Evolutionary conservation across 805 yeast species (phyloP).

Genomic region (Torulaspora quercuum): DNA sequence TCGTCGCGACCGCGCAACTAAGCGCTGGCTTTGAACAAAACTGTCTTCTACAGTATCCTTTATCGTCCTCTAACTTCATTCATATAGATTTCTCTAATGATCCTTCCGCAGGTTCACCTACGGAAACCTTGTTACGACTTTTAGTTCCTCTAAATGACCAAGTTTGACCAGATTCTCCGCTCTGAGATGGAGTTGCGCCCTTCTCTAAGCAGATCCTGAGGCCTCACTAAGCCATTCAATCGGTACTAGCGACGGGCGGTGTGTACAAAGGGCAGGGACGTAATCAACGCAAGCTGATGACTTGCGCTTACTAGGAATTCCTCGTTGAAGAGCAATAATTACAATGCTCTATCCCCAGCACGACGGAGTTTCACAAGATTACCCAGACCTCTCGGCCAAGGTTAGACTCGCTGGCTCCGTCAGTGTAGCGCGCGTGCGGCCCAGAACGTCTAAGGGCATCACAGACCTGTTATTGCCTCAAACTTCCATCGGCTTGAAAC

Average conservation of each 20-base stretch:
- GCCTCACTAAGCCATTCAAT: slow-evolving; percentile 45
- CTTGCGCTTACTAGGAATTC: slow-evolving; percentile 47
- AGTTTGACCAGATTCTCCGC: slow-evolving; percentile 41
- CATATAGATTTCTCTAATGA: slow-evolving; percentile 35
- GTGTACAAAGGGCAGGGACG: slow-evolving; percentile 47
- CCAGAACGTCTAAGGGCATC: slow-evolving; percentile 47
- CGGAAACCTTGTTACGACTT: slow-evolving; percentile 45
- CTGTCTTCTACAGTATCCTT: background rate
- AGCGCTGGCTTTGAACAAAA: slow-evolving; percentile 26
- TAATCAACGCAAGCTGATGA: slow-evolving; percentile 45
- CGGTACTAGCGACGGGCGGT: slow-evolving; percentile 45
- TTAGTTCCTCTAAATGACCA: slow-evolving; percentile 45
- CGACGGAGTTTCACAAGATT: slow-evolving; percentile 43
- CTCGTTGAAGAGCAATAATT: slow-evolving; percentile 46
- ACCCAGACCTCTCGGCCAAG: slow-evolving; percentile 42
- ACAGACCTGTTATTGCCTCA: slow-evolving; percentile 47
- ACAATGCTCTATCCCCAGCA: slow-evolving; percentile 40
- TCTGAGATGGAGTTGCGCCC: slow-evolving; percentile 39
- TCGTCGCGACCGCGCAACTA: slow-evolving; percentile 32
- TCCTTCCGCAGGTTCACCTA: slow-evolving; percentile 41
- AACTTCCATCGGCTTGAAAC: slow-evolving; percentile 43
- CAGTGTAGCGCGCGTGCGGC: slow-evolving; percentile 48
- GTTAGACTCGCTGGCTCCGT: slow-evolving; percentile 44
- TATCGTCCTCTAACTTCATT: no score
- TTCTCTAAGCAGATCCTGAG: slow-evolving; percentile 37